Evolutionary conservation across 2,329 filamentous ascomycete genomes (phyloP).

Genomic region (Trichoderma lentiforme): DNA sequence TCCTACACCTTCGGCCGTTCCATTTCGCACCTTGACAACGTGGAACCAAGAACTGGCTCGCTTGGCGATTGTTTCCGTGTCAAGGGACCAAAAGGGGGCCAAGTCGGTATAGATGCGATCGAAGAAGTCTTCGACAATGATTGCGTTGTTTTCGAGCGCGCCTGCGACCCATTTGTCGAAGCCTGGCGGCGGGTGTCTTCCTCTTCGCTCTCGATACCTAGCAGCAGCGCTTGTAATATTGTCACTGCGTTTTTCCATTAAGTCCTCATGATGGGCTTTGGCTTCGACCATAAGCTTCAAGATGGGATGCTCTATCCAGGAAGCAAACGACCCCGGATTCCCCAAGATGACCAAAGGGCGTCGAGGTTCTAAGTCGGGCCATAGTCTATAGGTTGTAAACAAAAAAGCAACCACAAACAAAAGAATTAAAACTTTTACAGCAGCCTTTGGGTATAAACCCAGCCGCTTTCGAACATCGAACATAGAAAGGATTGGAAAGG

Average conservation of each 20-base stretch:
- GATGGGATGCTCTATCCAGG: conserved; percentile 43
- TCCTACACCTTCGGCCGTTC: conserved; percentile 39
- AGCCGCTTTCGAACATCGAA: conserved; percentile 18
- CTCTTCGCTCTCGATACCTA: conserved; percentile 54
- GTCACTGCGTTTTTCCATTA: conserved; percentile 44
- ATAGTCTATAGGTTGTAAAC: conserved; percentile 32
- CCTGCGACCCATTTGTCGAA: conserved; percentile 59
- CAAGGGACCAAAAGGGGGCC: conserved; percentile 57
- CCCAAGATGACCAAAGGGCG: conserved; percentile 19
- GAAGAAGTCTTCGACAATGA: conserved; percentile 62
- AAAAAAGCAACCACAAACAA: conserved; percentile 24
- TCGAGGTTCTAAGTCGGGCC: conserved; percentile 24
- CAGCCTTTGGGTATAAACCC: conserved; percentile 22
- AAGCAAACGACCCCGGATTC: conserved; percentile 17
- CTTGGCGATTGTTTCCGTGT: conserved; percentile 37
- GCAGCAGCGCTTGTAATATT: conserved; percentile 50
- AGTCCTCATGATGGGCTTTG: conserved; percentile 39
- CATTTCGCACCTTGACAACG: conserved; percentile 47
- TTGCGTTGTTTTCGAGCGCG: conserved; percentile 48
- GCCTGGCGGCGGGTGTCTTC: conserved; percentile 61
- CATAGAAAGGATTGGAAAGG: background rate
- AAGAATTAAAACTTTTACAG: conserved; percentile 30
- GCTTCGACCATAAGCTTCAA: conserved; percentile 47
- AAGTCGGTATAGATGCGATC: conserved; percentile 63
- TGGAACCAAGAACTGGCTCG: conserved; percentile 44